Evolutionary conservation across 2,329 filamentous ascomycete species (phyloP), one percentile per base, ranked within the genome.

Genomic region (Stachybotrys chartarum): DNA sequence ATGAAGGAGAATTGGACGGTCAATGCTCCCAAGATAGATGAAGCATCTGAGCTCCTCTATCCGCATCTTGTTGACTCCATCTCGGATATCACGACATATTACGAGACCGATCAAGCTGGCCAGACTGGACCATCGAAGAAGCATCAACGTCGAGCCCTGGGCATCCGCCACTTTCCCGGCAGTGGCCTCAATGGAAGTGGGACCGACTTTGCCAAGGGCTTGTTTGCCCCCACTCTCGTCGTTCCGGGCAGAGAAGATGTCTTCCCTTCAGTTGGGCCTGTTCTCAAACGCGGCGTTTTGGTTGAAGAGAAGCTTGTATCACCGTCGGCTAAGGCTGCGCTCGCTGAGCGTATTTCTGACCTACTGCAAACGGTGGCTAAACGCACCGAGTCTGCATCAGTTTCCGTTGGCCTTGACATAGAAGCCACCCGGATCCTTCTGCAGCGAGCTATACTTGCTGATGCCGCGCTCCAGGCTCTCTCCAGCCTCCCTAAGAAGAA

Each of bases 361-460:
- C 51, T 60, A 6, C 50, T 57, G 3, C 3, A 48, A 1, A 58
- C 52, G 18, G 30, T 1, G 45, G 48, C 10, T 30, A 18, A 6
- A 17, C 16, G 30, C 49, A 35, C 6, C 31, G 49, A 35, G 14
- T 51, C 30, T 47, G 49, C 24, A 3, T 1, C n/a, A 17, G 7
- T 16, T 7, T 8, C 53, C 12, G n/a, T 47, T 6, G 14, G 35
- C 5, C 16, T 35, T 3, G 51, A 59, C 14, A 16, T 55, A 0
- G 3, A 60, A 8, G 59, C 57, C 1, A 55, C 57, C 8, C 46
- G n/a, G 6, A 30, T 60, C 7, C 49, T 60, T 4, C 51, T 60
- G 31, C 51, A 60, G 52, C 60, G 60, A 7, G 60, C 60, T 57
- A 1, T 63, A 30, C 56, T 61, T 51, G 59, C 58, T 6, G 58